Evolutionary conservation across 352 stramenopile species (phyloP), one percentile per base, ranked within the genome.

Genomic region (Globisporangium acanthophoron): DNA sequence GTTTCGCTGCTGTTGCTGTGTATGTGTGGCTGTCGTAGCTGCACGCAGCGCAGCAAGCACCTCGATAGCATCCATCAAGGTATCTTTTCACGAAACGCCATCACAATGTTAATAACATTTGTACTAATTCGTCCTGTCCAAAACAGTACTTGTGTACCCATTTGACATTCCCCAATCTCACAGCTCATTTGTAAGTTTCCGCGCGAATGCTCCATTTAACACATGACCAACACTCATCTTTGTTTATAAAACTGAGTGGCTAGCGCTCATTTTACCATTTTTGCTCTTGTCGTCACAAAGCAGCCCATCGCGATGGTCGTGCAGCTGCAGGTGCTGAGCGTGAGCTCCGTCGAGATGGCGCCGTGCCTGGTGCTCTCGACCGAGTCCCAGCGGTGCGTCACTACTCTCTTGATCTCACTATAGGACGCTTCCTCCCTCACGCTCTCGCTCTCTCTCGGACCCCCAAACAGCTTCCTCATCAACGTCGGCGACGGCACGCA

Each of bases 401-500:
- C 31, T 43, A 27, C 3, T 7, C 31, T 9, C 31, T 35, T 35
- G 8, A 7, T 11, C 8, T 7, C 31, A 35, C 31, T 35, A 7
- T 35, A 11, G 8, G 31, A 9, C 31, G 31, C 31, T 9, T 9
- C 5, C 31, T 7, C 31, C 31, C 18, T 31, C 39, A 1, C 7
- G 8, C 9, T 12, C 41, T 35, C 24, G 27, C 8, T 51, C 16
- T 24, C 24, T n/a, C 18, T 21, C 3, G 20, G 5, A 31, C 45
- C 15, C 18, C 16, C 12, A 12, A n/a, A 3, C 60, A 90, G 80
- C n/a, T 92, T 95, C 62, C 60, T 97, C 21, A 96, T 97, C 61
- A 95, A 97, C 56, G 88, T 94, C 12, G 85, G 88, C 29, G 89
- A 96, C 65, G 89, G 89, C 59, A 94, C 74, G 8, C 89, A 97